These are phyloP conservation scores for Nannochloropsis granulata DNA, from an alignment of 108 stramenopile species.

Conservation along the genomic window DNA sequence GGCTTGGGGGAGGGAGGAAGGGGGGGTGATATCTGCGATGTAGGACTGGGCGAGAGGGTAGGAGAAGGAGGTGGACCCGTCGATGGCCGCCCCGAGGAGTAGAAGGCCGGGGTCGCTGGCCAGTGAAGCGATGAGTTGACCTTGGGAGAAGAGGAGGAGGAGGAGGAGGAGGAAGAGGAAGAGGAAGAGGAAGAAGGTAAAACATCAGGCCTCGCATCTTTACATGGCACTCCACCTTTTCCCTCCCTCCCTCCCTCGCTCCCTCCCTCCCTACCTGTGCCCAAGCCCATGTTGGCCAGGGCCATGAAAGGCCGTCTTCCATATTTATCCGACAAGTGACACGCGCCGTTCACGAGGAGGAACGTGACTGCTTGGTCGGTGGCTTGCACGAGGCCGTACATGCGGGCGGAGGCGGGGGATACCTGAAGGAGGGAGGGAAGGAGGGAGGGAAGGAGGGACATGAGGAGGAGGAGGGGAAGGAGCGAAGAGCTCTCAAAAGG, in stretches of 20 bases:
- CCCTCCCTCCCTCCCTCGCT: neutral
- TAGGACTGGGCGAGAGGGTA: too few species aligned
- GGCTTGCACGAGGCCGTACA: slow-evolving; percentile 13
- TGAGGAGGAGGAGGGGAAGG: too few species aligned
- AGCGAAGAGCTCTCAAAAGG: too few species aligned
- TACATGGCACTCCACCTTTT: neutral
- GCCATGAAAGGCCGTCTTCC: slow-evolving; percentile 25
- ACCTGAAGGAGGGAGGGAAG: neutral
- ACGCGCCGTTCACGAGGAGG: slow-evolving; percentile 17
- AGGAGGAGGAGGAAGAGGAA: neutral
- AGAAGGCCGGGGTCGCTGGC: too few species aligned
- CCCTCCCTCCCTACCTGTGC: too few species aligned
- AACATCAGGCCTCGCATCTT: too few species aligned
- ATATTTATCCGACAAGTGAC: slow-evolving; percentile 14
- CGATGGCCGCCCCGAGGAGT: too few species aligned
- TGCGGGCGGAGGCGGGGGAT: slow-evolving; percentile 4
- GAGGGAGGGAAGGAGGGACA: too few species aligned
- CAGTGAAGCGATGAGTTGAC: too few species aligned
- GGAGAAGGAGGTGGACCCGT: too few species aligned
- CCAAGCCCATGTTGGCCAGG: neutral
- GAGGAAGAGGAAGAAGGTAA: neutral
- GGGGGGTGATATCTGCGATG: too few species aligned
- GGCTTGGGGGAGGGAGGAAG: too few species aligned
- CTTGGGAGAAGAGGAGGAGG: neutral
- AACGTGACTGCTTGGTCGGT: slow-evolving; percentile 24